phyloP scores from a whole-genome alignment of 257 asterid species.

The Nicotiana tabacum region DNA sequence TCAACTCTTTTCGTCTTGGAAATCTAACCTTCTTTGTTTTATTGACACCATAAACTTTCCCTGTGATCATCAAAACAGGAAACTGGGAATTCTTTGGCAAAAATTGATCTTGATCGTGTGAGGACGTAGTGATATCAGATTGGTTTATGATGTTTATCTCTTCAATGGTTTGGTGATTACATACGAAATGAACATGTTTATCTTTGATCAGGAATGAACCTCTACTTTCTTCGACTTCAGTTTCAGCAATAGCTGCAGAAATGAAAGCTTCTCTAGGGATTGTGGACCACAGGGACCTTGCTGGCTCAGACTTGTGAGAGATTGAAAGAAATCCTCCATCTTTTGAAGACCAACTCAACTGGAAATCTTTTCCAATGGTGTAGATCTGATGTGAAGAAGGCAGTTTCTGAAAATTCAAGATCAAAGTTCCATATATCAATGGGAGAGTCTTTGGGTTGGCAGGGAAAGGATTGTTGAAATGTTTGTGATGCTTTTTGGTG shows the following conservation, averaged over 20 bases:
- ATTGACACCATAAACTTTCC: slow-evolving; percentile 45
- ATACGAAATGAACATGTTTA: slow-evolving; percentile 40
- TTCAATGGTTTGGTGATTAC: slow-evolving; percentile 76
- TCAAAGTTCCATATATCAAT: slow-evolving; percentile 40
- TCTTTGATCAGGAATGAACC: slow-evolving; percentile 81
- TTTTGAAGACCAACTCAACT: slow-evolving; percentile 53
- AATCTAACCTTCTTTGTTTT: slow-evolving; percentile 20
- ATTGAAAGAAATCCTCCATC: slow-evolving; percentile 67
- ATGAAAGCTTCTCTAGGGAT: slow-evolving; percentile 81
- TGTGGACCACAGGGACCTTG: slow-evolving; percentile 66
- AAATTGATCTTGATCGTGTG: slow-evolving; percentile 19
- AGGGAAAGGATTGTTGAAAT: slow-evolving; percentile 84
- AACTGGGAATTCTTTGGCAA: slow-evolving; percentile 11
- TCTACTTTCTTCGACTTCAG: slow-evolving; percentile 88
- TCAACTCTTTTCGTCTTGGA: neutral
- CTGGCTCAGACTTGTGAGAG: slow-evolving; percentile 47
- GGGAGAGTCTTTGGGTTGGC: slow-evolving; percentile 45
- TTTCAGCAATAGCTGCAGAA: slow-evolving; percentile 73
- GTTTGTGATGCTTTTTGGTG: slow-evolving; percentile 78
- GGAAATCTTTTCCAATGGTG: slow-evolving; percentile 61
- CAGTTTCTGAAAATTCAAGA: slow-evolving; percentile 33
- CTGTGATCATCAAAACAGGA: slow-evolving; percentile 53
- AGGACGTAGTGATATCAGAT: slow-evolving; percentile 18
- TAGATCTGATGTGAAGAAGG: slow-evolving; percentile 34
- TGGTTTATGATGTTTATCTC: slow-evolving; percentile 34